These are phyloP conservation scores for Neospermospora avenae DNA, from an alignment of 2,329 filamentous ascomycete species.

Conservation along the genomic window DNA sequence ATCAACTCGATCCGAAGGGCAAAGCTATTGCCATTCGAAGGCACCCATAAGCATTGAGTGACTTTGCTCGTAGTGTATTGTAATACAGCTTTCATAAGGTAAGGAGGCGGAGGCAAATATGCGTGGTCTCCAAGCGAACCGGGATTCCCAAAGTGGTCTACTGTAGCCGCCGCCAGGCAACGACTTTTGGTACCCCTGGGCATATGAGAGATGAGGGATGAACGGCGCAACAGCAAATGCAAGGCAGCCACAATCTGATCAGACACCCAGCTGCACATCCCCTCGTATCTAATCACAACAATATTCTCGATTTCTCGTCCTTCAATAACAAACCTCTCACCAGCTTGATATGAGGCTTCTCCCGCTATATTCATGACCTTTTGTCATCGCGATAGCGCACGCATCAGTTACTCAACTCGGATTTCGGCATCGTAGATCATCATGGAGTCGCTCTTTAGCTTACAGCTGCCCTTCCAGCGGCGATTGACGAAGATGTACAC, in stretches of 20 bases:
- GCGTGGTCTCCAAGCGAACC: not conserved
- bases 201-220: not conserved
- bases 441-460: slow-evolving; percentile 32
- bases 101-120: not conserved
- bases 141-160: not conserved
- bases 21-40: not conserved
- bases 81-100: not conserved
- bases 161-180: slow-evolving; percentile 20
- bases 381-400: not conserved
- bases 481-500: slow-evolving; percentile 72
- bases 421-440: not conserved
- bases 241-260: slow-evolving; percentile 9
- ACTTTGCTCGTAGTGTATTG: not conserved
- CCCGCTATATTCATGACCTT: not conserved
- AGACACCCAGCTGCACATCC: not conserved
- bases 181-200: slow-evolving; percentile 20
- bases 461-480: slow-evolving; percentile 49
- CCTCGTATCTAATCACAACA: not conserved
- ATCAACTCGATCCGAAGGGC: not conserved
- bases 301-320: not conserved
- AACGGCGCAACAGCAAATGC: not conserved
- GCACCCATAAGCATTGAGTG: too few relatives aligned
- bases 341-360: not conserved
- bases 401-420: too few relatives aligned
- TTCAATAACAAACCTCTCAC: not conserved